phyloP scores from a whole-genome alignment of 1,284 basidiomycete species.

The Pyrrhoderma noxium region DNA sequence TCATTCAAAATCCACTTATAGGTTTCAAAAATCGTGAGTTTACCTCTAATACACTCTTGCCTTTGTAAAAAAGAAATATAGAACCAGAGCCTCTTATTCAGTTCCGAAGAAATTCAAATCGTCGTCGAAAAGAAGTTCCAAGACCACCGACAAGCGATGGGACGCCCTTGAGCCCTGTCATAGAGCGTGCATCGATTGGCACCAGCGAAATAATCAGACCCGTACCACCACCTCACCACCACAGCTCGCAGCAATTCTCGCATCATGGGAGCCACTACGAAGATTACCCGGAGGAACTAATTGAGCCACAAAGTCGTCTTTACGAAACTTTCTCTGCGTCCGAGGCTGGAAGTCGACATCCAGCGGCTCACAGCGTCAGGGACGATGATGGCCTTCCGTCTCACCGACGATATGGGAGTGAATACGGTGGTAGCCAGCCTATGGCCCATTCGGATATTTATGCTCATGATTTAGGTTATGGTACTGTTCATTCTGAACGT shows the following conservation, averaged over 20 bases:
- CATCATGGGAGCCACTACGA: conserved; percentile 1
- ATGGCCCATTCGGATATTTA: conserved; percentile 1
- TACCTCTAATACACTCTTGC: not conserved
- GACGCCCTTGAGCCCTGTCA: conserved; percentile 3
- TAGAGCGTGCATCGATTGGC: not conserved
- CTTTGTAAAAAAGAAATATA: not conserved
- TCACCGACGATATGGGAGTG: not conserved
- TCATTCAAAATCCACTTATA: too few species aligned
- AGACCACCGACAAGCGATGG: not conserved
- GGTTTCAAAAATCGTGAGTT: conserved; percentile 15
- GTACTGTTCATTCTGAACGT: conserved; percentile 4
- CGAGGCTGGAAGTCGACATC: conserved; percentile 3
- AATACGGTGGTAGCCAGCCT: not conserved
- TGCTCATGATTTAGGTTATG: conserved; percentile 7
- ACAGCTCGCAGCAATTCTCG: not conserved
- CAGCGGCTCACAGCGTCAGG: conserved; percentile 3
- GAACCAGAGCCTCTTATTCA: not conserved
- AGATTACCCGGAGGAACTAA: conserved; percentile 7
- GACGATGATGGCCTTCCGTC: conserved; percentile 1
- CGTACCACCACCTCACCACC: conserved; percentile 7
- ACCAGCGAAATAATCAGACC: conserved; percentile 6
- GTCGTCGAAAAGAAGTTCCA: not conserved
- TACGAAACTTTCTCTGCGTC: conserved; percentile 14
- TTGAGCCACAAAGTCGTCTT: conserved; percentile 13
- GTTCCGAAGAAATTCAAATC: conserved; percentile 14